A percentile compares a stretch with the other conserved stretches of the same genome.
These are phyloP conservation scores for Colletotrichum euphorbiae DNA, from an alignment of 2,329 filamentous ascomycete genomes.

Conservation along the genomic window DNA sequence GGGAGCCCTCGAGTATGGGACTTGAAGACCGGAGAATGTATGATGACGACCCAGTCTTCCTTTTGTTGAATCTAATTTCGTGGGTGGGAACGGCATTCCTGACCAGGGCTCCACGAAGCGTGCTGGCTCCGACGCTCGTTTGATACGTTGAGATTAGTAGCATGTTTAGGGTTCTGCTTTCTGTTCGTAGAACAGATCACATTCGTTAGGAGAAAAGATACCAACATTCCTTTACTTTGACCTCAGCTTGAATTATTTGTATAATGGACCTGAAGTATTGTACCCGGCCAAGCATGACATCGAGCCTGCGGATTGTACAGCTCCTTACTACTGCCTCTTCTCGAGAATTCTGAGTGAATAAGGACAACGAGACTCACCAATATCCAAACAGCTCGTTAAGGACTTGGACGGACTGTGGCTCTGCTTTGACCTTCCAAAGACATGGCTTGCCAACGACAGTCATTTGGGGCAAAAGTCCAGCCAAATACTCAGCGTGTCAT, in stretches of 20 bases:
- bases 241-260: not conserved
- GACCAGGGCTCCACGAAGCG: conserved; percentile 29
- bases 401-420: too few species aligned
- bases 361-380: too few species aligned
- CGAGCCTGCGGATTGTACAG: too few species aligned
- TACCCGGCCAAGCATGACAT: too few species aligned
- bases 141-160: not conserved
- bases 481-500: too few species aligned
- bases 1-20: not conserved
- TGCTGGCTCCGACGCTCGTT: conserved; percentile 25
- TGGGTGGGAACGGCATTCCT: not conserved
- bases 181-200: not conserved
- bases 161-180: not conserved
- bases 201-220: conserved; percentile 24
- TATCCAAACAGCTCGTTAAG: too few species aligned
- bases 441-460: too few species aligned
- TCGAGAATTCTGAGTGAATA: too few species aligned
- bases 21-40: not conserved
- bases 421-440: too few species aligned
- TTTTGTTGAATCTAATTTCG: not conserved
- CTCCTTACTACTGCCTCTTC: too few species aligned
- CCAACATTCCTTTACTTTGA: conserved; percentile 27
- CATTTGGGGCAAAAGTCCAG: too few species aligned
- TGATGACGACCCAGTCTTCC: not conserved
- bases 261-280: not conserved